Evolutionary conservation across 23 red algal species (phyloP), one percentile per base, ranked within the genome.

Genomic region (Agarophyton chilense): DNA sequence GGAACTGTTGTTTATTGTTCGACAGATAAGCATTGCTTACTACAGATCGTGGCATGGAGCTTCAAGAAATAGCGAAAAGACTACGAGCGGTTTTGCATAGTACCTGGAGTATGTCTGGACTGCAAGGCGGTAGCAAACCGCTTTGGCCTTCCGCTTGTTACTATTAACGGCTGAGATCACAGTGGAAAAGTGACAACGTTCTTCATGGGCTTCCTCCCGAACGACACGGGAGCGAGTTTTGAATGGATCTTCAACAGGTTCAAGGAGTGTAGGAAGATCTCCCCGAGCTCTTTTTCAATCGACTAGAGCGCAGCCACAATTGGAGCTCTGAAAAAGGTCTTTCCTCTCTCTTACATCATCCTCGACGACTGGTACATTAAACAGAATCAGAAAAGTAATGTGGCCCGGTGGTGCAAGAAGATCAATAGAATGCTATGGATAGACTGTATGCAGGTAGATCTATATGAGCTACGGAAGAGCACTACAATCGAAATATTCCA

Each of bases 51-150:
- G 9, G 45, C 72, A 2, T 77, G 72, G 43, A 0, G 45, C 25
- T 77, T 46, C 28, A n/a, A 43, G 72, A 9, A 77, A 17, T 77
- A 43, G 72, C 13, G 4, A 39, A 10, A 25, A 9, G 72, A 77
- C 72, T 77, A 77, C 72, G 72, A 52, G 52, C 45, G 21, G 32
- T 77, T 34, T 11, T 14, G 72, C 12, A 46, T 77, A 7, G 72
- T 77, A 25, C 43, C 41, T 18, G 43, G 72, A 4, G 41, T 77
- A 18, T 32, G 31, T 5, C 19, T 77, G 45, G 11, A 43, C 47
- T 50, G n/a, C n/a, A n/a, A n/a, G n/a, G n/a, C n/a, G n/a, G n/a
- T n/a, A n/a, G n/a, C n/a, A n/a, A n/a, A n/a, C n/a, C n/a, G n/a
- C n/a, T n/a, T n/a, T n/a, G n/a, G n/a, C n/a, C n/a, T n/a, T n/a